Evolutionary conservation across 352 stramenopile genomes (phyloP).

Genomic region (Pythium coloratum): DNA sequence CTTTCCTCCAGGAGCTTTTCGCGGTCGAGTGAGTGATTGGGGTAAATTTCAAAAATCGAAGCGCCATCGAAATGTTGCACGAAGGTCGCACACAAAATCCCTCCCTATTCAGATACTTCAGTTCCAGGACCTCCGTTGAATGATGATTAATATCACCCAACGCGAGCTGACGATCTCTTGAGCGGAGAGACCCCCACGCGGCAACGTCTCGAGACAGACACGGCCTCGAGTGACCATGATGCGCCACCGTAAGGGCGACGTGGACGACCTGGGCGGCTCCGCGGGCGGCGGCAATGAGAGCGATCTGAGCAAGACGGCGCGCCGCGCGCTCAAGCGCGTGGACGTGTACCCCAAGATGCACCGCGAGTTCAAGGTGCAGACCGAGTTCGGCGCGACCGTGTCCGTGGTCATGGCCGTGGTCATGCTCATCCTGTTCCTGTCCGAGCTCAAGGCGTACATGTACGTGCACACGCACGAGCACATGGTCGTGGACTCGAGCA

Average conservation of each 20-base stretch:
- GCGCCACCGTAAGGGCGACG: conserved; percentile 69
- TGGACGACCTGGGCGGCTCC: conserved; percentile 42
- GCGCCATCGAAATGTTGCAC: conserved; percentile 6
- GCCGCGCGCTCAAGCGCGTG: conserved; percentile 73
- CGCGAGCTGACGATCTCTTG: background rate
- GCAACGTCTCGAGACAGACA: background rate
- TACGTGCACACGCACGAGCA: conserved; percentile 90
- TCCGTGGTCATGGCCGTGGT: conserved; percentile 85
- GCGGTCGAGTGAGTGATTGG: too few species aligned
- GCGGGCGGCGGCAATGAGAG: conserved; percentile 32
- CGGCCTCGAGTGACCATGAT: conserved; percentile 26
- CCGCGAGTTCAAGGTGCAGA: conserved; percentile 94
- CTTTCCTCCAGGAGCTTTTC: background rate
- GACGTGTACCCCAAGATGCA: conserved; percentile 97
- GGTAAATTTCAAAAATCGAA: conserved; percentile 3
- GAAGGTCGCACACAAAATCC: conserved; percentile 19
- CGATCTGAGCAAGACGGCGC: conserved; percentile 44
- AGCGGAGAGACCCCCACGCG: conserved; percentile 3
- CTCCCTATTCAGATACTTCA: background rate
- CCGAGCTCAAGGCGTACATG: conserved; percentile 82
- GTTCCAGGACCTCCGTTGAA: background rate
- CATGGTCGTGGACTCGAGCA: conserved; percentile 94
- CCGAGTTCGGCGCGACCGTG: conserved; percentile 89
- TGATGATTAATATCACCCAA: background rate
- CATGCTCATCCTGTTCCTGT: conserved; percentile 91